A percentile compares a stretch with the other conserved stretches of the same genome.
Conservation (phyloP, 2,329 filamentous ascomycete species). For the Aspergillus sojae region DNA sequence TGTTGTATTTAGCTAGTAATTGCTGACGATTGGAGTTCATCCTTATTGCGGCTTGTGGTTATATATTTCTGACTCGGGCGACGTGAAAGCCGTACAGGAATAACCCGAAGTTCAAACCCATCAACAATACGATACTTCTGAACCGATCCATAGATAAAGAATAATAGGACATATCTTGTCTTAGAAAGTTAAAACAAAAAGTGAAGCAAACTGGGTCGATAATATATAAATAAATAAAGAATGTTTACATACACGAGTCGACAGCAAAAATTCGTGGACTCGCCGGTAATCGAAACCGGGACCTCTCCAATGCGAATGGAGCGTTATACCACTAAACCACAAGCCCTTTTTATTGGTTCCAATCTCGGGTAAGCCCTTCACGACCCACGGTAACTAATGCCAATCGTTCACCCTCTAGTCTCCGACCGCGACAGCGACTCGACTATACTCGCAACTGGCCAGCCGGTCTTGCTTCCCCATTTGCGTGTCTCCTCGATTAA, state of each 20-base stretch:
- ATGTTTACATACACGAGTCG: neutral
- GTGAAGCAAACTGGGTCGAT: no score
- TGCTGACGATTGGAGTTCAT: neutral
- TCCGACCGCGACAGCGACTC: neutral
- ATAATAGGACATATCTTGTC: rapidly evolving
- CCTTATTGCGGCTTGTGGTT: neutral
- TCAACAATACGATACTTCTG: neutral
- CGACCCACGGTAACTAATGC: neutral
- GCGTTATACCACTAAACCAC: slow-evolving; percentile 16
- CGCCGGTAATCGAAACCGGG: slow-evolving; percentile 18
- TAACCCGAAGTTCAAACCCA: no score
- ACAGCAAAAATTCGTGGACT: slow-evolving; percentile 8
- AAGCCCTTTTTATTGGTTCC: slow-evolving; percentile 7
- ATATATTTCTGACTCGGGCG: neutral
- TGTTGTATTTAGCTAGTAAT: no score
- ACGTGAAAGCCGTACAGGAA: no score
- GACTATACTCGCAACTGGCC: slow-evolving; percentile 7
- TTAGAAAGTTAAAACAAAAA: no score
- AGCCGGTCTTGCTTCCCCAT: slow-evolving; percentile 14
- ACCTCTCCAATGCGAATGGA: slow-evolving; percentile 17
- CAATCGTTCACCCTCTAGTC: neutral
- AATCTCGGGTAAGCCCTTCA: neutral
- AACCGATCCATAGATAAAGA: neutral
- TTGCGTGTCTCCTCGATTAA: neutral
- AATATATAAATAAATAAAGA: neutral